These are phyloP conservation scores for Ceratocystis ficicola DNA, from an alignment of 2,329 filamentous ascomycete genomes.

Conservation along the genomic window DNA sequence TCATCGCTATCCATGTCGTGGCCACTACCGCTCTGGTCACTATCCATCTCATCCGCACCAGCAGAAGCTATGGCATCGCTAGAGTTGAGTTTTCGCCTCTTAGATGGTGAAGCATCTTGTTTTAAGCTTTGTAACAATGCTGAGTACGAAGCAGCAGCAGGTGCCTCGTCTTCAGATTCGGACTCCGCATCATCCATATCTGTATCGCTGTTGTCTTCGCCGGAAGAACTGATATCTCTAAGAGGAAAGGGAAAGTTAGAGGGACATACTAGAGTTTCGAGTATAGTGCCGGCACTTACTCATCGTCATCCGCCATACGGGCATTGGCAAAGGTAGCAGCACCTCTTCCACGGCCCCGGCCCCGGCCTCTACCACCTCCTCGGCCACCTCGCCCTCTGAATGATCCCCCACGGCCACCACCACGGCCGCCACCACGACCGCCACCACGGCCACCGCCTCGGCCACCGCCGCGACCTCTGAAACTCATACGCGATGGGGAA, in stretches of 20 bases:
- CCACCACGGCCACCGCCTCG: conserved; percentile 21
- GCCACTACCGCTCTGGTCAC: conserved; percentile 23
- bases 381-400: conserved; percentile 1
- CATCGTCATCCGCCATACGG: conserved; percentile 33
- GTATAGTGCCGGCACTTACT: conserved; percentile 27
- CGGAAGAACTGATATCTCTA: conserved; percentile 27
- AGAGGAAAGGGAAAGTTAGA: not conserved
- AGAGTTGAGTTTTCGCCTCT: conserved; percentile 46
- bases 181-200: conserved; percentile 29
- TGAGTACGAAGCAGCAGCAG: conserved; percentile 39
- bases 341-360: conserved; percentile 28
- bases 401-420: conserved; percentile 23
- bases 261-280: not conserved
- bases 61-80: conserved; percentile 24
- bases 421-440: conserved; percentile 23
- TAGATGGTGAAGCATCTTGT: conserved; percentile 34
- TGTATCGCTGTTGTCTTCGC: conserved; percentile 35
- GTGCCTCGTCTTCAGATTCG: conserved; percentile 34
- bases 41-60: conserved; percentile 21
- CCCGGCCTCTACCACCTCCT: conserved; percentile 24
- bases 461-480: conserved; percentile 23
- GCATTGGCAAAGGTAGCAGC: conserved; percentile 36
- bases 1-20: conserved; percentile 21
- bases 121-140: conserved; percentile 47
- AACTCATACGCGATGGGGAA: conserved; percentile 14